phyloP scores from a whole-genome alignment of 345 rosid species.

The Tarenaya hassleriana region DNA sequence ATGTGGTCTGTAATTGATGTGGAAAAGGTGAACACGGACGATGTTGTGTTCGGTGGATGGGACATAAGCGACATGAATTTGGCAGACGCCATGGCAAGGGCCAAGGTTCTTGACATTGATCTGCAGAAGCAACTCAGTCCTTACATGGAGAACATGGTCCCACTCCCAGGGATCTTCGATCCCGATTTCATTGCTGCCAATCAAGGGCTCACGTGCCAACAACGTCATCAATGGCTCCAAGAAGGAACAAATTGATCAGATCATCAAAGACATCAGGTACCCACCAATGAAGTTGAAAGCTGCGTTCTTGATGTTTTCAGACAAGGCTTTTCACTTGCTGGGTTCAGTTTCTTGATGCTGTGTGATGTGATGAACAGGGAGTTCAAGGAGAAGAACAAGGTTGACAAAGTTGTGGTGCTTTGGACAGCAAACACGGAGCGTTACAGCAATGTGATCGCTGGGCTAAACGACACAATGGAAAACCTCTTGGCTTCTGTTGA shows the following conservation, averaged over 20 bases:
- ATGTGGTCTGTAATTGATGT: no score
- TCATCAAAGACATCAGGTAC: conserved; percentile 90
- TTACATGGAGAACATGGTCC: conserved; percentile 88
- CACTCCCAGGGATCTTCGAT: conserved; percentile 86
- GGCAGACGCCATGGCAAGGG: conserved; percentile 99
- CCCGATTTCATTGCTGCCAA: conserved; percentile 97
- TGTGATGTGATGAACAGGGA: conserved; percentile 70
- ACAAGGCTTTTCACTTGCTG: conserved; percentile 7
- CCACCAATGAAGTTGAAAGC: not conserved
- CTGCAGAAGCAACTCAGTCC: conserved; percentile 91
- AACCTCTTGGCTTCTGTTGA: conserved; percentile 74
- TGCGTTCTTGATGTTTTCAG: not conserved
- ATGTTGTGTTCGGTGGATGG: conserved; percentile 96
- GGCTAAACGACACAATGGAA: conserved; percentile 83
- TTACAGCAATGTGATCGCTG: conserved; percentile 79
- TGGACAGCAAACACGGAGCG: conserved; percentile 99
- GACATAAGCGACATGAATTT: conserved; percentile 95
- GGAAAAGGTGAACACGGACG: conserved; percentile 89
- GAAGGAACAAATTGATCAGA: conserved; percentile 74
- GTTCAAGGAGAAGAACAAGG: conserved; percentile 80
- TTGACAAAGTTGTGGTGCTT: conserved; percentile 80
- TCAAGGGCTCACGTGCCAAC: conserved; percentile 90
- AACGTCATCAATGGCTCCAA: no score
- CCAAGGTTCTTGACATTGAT: conserved; percentile 83
- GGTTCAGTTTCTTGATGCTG: conserved; percentile 3